These are phyloP conservation scores for Suhomyces panamericanus DNA, from an alignment of 1,139 yeast species.

Conservation along the genomic window DNA sequence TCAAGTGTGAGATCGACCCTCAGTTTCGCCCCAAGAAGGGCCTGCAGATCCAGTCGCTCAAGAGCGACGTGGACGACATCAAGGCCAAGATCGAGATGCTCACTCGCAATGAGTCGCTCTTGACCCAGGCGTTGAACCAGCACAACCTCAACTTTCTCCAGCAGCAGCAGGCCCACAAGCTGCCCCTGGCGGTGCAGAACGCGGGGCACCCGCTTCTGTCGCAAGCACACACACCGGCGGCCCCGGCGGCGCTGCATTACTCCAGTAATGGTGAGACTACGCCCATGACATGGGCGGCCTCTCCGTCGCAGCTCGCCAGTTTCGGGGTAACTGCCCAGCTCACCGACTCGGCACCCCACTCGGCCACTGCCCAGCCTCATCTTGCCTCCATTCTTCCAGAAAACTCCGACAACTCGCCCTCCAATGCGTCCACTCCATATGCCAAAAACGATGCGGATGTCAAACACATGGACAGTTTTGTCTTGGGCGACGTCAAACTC, in stretches of 20 bases:
- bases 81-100: constrained; percentile 75
- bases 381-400: constrained; percentile 23
- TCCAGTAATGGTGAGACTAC: constrained; percentile 6
- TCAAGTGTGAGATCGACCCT: constrained; percentile 88
- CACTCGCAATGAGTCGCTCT: constrained; percentile 66
- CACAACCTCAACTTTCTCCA: constrained; percentile 38
- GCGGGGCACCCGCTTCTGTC: neutral
- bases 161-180: constrained; percentile 21
- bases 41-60: constrained; percentile 78
- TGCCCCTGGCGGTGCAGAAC: constrained; percentile 4
- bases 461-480: constrained; percentile 52
- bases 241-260: neutral
- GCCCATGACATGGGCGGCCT: constrained; percentile 6
- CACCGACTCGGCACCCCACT: constrained; percentile 11
- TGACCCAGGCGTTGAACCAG: constrained; percentile 61
- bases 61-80: constrained; percentile 82
- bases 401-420: constrained; percentile 30
- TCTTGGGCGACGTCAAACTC: constrained; percentile 71
- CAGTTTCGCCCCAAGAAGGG: constrained; percentile 90
- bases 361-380: constrained; percentile 9
- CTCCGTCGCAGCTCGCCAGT: constrained; percentile 3
- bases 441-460: constrained; percentile 19
- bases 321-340: constrained; percentile 5
- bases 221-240: neutral
- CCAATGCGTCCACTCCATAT: constrained; percentile 12